A percentile compares a stretch with the other conserved stretches of the same genome.
phyloP scores from a whole-genome alignment of 164 flowering plant genomes.

The Liriodendron chinense region DNA sequence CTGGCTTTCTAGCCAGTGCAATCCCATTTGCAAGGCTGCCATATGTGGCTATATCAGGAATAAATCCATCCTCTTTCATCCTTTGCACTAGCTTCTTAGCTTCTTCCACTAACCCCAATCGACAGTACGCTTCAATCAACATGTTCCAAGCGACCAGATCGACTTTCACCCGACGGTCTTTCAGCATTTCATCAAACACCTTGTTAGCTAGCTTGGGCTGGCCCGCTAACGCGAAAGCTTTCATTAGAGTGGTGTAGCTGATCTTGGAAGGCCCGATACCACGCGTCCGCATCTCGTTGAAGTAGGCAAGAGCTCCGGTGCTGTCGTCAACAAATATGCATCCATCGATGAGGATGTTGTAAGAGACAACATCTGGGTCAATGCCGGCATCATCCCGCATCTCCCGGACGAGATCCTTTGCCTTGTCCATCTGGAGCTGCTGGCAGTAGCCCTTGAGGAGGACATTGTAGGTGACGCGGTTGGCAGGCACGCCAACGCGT shows the following conservation, averaged over 20 bases:
- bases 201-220: constrained; percentile 81
- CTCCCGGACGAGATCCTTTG: constrained; percentile 64
- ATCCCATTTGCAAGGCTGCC: constrained; percentile 90
- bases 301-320: constrained; percentile 75
- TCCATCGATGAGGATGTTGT: constrained; percentile 85
- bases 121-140: constrained; percentile 87
- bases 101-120: constrained; percentile 66
- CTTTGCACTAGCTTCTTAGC: constrained; percentile 60
- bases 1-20: constrained; percentile 82
- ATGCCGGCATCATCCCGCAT: constrained; percentile 60
- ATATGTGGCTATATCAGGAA: constrained; percentile 80
- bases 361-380: constrained; percentile 88
- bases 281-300: constrained; percentile 82
- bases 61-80: constrained; percentile 70
- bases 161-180: constrained; percentile 78
- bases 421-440: constrained; percentile 69
- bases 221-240: constrained; percentile 76
- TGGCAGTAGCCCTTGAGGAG: constrained; percentile 93
- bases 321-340: constrained; percentile 80
- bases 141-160: constrained; percentile 91
- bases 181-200: constrained; percentile 86
- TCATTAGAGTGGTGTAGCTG: constrained; percentile 96
- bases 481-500: constrained; percentile 69
- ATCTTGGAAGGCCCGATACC: constrained; percentile 88
- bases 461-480: constrained; percentile 80